Evolutionary conservation across 805 yeast genomes (phyloP).

Genomic region (Wickerhamomyces hampshirensis): DNA sequence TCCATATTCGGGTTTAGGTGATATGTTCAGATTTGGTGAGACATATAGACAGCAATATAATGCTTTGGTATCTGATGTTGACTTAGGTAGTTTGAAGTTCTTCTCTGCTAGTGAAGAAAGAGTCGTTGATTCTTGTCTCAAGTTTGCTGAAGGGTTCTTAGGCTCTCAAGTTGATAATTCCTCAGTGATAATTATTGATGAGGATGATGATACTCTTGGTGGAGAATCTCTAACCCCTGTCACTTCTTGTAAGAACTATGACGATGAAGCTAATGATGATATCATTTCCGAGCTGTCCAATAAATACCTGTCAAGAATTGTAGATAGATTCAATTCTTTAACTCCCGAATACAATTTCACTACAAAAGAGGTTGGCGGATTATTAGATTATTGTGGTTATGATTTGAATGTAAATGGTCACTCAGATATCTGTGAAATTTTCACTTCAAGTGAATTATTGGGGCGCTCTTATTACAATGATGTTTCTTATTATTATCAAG

Average conservation of each 20-base stretch:
- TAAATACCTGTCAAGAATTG: slow-evolving; percentile 22
- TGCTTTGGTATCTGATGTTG: slow-evolving; percentile 28
- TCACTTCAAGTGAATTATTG: slow-evolving; percentile 46
- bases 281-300: slow-evolving; percentile 25
- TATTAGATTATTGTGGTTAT: slow-evolving; percentile 45
- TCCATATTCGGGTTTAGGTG: slow-evolving; percentile 48
- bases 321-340: slow-evolving; percentile 27
- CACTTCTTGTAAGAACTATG: slow-evolving; percentile 35
- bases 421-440: slow-evolving; percentile 27
- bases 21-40: slow-evolving; percentile 46
- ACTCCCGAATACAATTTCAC: slow-evolving; percentile 39
- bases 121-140: slow-evolving; percentile 48
- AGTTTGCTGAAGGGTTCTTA: slow-evolving; percentile 54
- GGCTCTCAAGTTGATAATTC: slow-evolving; percentile 34
- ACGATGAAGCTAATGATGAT: slow-evolving; percentile 26
- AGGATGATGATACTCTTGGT: slow-evolving; percentile 40
- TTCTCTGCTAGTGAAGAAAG: slow-evolving; percentile 54
- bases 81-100: slow-evolving; percentile 39
- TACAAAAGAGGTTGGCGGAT: slow-evolving; percentile 32
- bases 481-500: slow-evolving; percentile 38
- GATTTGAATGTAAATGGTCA: slow-evolving; percentile 44
- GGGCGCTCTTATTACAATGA: slow-evolving; percentile 38
- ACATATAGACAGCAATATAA: slow-evolving; percentile 44
- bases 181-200: slow-evolving; percentile 39
- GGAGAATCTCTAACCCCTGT: slow-evolving; percentile 55